Conservation (phyloP, 345 rosid genomes). For the Arabidopsis suecica region DNA sequence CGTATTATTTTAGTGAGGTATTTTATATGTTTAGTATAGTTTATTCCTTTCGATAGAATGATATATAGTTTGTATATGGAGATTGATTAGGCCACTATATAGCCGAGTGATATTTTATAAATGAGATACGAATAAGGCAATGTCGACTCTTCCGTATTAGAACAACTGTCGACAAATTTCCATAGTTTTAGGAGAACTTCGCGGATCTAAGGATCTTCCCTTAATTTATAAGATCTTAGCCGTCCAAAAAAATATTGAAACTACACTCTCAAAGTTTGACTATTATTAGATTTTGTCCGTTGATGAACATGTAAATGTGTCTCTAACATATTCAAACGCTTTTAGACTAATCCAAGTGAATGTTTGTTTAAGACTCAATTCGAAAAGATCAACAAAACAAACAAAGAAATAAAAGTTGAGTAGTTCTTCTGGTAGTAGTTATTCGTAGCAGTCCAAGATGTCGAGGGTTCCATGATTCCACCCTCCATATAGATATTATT, state of each 20-base stretch:
- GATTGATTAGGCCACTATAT: conserved; percentile 5
- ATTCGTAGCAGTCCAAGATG: no score
- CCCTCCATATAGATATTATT: no score
- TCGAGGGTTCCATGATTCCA: no score
- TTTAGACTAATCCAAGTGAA: neutral
- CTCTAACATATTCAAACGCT: conserved; percentile 10
- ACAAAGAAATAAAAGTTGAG: no score
- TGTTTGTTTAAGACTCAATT: conserved; percentile 2
- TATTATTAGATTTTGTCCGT: conserved; percentile 16
- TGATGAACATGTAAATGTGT: conserved; percentile 8
- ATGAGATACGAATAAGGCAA: neutral
- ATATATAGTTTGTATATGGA: conserved; percentile 9
- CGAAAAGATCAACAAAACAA: neutral
- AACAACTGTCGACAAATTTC: conserved; percentile 32
- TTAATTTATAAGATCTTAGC: conserved; percentile 23
- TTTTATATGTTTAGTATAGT: conserved; percentile 18
- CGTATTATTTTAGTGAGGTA: conserved; percentile 20
- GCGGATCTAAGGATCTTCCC: conserved; percentile 36
- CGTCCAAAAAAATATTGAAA: conserved; percentile 30
- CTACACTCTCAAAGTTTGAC: conserved; percentile 36
- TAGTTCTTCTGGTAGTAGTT: no score
- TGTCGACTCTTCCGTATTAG: conserved; percentile 18
- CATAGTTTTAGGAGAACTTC: conserved; percentile 40
- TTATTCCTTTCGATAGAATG: neutral
- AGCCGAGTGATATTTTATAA: conserved; percentile 11